A percentile compares a stretch with the other conserved stretches of the same genome.
Conservation (phyloP, 306 rosid species). For the Nissolia schottii region DNA sequence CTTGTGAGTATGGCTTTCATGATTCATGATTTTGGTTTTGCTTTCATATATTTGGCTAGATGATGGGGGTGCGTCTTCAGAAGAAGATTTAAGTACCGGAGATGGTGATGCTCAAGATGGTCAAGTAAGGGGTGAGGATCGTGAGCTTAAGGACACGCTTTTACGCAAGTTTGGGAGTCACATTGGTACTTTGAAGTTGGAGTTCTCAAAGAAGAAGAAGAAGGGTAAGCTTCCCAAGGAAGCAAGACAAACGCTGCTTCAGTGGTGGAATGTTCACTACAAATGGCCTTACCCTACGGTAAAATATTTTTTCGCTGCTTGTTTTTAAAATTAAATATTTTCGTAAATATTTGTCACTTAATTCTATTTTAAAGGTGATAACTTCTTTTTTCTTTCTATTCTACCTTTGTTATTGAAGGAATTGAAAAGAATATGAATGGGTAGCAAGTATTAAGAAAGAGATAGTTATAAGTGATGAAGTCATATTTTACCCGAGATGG, state of each 20-base stretch:
- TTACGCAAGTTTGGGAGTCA: slow-evolving; percentile 81
- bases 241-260: slow-evolving; percentile 75
- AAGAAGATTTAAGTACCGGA: slow-evolving; percentile 67
- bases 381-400: too few relatives aligned
- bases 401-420: too few relatives aligned
- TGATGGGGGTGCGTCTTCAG: slow-evolving; percentile 74
- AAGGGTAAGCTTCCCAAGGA: slow-evolving; percentile 94
- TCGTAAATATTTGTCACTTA: too few relatives aligned
- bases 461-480: too few relatives aligned
- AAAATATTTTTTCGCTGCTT: too few relatives aligned
- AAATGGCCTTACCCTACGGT: slow-evolving; percentile 99
- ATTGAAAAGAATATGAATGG: too few relatives aligned
- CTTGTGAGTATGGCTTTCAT: background rate
- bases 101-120: slow-evolving; percentile 62
- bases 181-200: slow-evolving; percentile 69
- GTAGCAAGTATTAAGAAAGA: too few relatives aligned
- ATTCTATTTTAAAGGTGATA: too few relatives aligned
- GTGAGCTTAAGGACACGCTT: slow-evolving; percentile 78
- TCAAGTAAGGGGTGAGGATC: slow-evolving; percentile 51
- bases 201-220: slow-evolving; percentile 86
- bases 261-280: slow-evolving; percentile 87
- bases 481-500: too few relatives aligned
- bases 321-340: too few relatives aligned
- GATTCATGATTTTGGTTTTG: slow-evolving; percentile 10
- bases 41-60: slow-evolving; percentile 31